Percentiles rank a stretch among this genome's conserved stretches.
Evolutionary conservation across 2,329 filamentous ascomycete genomes (phyloP).

Genomic region (Chaetomium sp.): DNA sequence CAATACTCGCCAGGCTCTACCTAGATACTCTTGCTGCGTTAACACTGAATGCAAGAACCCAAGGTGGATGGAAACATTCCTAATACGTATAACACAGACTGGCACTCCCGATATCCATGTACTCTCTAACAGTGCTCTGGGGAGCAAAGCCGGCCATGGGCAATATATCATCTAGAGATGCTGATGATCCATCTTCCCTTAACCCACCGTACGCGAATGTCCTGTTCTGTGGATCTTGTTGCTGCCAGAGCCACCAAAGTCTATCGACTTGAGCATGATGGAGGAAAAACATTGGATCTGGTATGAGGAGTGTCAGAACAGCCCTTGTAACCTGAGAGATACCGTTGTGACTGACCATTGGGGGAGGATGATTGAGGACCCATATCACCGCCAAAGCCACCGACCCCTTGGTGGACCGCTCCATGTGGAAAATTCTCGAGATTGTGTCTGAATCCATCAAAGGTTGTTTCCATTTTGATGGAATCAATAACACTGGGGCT

Average conservation of each 20-base stretch:
- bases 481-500: not conserved
- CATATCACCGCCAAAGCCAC: not conserved
- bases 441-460: not conserved
- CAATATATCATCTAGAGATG: not conserved
- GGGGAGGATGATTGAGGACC: not conserved
- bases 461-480: slow-evolving; percentile 1
- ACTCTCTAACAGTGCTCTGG: not conserved
- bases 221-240: not conserved
- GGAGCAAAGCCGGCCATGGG: not conserved
- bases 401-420: not conserved
- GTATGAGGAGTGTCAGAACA: not conserved
- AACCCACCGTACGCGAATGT: not conserved
- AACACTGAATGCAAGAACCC: not conserved
- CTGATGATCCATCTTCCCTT: not conserved
- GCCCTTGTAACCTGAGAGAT: not conserved
- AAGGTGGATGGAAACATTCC: not conserved
- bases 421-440: not conserved
- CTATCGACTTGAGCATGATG: not conserved
- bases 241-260: slow-evolving; percentile 4
- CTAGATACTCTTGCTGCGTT: too few relatives aligned
- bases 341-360: not conserved
- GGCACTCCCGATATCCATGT: not conserved
- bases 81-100: not conserved
- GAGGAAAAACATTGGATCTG: slow-evolving; percentile 1
- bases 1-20: too few relatives aligned